Conservation (phyloP, 1,284 basidiomycete species). For the Ceratobasidium sp. region DNA sequence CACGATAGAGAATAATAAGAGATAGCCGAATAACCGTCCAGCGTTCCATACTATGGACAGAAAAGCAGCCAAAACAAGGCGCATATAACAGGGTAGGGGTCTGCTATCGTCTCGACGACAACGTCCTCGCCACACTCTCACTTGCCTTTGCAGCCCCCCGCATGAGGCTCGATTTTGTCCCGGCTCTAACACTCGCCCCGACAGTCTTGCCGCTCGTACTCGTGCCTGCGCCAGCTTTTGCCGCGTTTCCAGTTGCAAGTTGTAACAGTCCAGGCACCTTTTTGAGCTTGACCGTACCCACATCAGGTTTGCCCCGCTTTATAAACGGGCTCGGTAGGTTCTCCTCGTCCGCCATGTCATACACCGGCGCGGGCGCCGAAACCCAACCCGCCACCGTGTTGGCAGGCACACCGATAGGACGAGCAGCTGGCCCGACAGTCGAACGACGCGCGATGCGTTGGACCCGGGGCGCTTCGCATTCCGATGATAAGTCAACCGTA, state of each 20-base stretch:
- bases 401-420: constrained; percentile 48
- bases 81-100: not conserved
- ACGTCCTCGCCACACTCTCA: constrained; percentile 36
- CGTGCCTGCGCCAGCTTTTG: constrained; percentile 24
- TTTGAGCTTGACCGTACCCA: not conserved
- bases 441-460: constrained; percentile 46
- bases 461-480: constrained; percentile 38
- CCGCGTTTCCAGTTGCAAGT: constrained; percentile 38
- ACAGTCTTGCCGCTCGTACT: constrained; percentile 4
- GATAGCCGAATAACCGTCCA: constrained; percentile 8
- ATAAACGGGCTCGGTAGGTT: constrained; percentile 87
- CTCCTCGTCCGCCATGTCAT: constrained; percentile 80
- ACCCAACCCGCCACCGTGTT: constrained; percentile 32
- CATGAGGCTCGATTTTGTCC: constrained; percentile 25
- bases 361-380: constrained; percentile 61
- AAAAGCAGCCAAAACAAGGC: not conserved
- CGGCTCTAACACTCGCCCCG: constrained; percentile 14
- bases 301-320: constrained; percentile 56
- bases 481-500: constrained; percentile 55
- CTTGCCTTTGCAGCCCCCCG: constrained; percentile 30
- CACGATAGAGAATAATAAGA: constrained; percentile 30
- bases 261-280: constrained; percentile 35
- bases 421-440: constrained; percentile 46
- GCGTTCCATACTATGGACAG: not conserved
- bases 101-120: constrained; percentile 28